Conservation (phyloP, 768 basidiomycete genomes). For the Pilatotrama ljubarskyi region DNA sequence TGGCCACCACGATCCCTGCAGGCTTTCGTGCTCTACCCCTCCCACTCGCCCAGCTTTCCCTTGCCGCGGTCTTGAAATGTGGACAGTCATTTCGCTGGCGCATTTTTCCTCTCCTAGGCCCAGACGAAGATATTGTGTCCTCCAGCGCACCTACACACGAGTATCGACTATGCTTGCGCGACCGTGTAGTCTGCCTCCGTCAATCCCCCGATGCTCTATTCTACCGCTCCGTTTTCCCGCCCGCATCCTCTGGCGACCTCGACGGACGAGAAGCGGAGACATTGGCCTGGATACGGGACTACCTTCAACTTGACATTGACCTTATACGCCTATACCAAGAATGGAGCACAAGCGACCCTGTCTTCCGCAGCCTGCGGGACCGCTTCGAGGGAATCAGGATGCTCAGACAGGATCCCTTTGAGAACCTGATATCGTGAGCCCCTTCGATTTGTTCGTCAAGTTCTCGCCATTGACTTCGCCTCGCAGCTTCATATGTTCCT, state of each 20-base stretch:
- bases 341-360: conserved; percentile 74
- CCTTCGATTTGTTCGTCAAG: not conserved
- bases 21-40: conserved; percentile 61
- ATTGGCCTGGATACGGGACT: conserved; percentile 73
- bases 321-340: conserved; percentile 67
- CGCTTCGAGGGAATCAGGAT: conserved; percentile 84
- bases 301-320: conserved; percentile 86
- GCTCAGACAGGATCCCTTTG: conserved; percentile 93
- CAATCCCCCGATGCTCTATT: conserved; percentile 65
- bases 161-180: conserved; percentile 77
- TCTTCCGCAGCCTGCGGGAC: conserved; percentile 64
- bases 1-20: conserved; percentile 5
- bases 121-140: conserved; percentile 12
- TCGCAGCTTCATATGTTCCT: conserved; percentile 91
- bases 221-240: conserved; percentile 72
- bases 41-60: conserved; percentile 67
- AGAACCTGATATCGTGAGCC: conserved; percentile 89
- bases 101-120: conserved; percentile 41
- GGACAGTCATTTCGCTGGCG: conserved; percentile 90
- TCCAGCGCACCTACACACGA: conserved; percentile 46
- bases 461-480: not conserved
- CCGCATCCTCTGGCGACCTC: conserved; percentile 29
- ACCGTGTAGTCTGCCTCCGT: conserved; percentile 82
- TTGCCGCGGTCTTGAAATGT: conserved; percentile 75
- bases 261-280: conserved; percentile 61